These are phyloP conservation scores for Thraustotheca clavata DNA, from an alignment of 352 stramenopile species.

Conservation along the genomic window DNA sequence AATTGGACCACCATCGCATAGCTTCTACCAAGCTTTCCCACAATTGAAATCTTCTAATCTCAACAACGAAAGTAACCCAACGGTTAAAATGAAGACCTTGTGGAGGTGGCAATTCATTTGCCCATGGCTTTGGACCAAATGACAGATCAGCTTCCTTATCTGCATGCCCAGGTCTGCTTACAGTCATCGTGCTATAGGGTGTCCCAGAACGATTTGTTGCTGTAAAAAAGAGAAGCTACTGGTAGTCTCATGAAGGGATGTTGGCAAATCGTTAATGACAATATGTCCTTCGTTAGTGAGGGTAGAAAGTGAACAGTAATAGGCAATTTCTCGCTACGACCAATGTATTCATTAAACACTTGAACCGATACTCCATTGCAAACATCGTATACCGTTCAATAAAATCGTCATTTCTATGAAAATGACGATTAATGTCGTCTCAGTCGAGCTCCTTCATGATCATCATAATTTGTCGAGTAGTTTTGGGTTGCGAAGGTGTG, in stretches of 20 bases:
- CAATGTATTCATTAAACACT: conserved; percentile 2
- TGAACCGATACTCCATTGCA: neutral
- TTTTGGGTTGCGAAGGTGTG: neutral
- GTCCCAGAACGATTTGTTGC: neutral
- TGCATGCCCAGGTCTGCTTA: neutral
- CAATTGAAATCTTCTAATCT: neutral
- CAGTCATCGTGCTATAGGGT: neutral
- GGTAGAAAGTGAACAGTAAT: too few relatives aligned
- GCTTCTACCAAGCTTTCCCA: neutral
- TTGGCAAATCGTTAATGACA: conserved; percentile 1
- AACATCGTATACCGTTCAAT: neutral
- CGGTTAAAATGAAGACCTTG: neutral
- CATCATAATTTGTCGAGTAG: neutral
- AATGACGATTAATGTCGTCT: conserved; percentile 1
- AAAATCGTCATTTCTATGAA: conserved; percentile 1
- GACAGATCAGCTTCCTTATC: neutral
- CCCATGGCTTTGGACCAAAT: neutral
- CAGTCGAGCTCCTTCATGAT: neutral
- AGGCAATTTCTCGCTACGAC: neutral
- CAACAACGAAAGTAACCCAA: conserved; percentile 4
- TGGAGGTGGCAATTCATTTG: neutral
- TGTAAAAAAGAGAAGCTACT: neutral
- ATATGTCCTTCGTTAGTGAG: too few relatives aligned
- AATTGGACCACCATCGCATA: neutral
- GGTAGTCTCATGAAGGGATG: neutral